Percentiles rank a stretch among this genome's conserved stretches.
phyloP scores from a whole-genome alignment of 2,329 filamentous ascomycete genomes.

The Aspergillus sp. region DNA sequence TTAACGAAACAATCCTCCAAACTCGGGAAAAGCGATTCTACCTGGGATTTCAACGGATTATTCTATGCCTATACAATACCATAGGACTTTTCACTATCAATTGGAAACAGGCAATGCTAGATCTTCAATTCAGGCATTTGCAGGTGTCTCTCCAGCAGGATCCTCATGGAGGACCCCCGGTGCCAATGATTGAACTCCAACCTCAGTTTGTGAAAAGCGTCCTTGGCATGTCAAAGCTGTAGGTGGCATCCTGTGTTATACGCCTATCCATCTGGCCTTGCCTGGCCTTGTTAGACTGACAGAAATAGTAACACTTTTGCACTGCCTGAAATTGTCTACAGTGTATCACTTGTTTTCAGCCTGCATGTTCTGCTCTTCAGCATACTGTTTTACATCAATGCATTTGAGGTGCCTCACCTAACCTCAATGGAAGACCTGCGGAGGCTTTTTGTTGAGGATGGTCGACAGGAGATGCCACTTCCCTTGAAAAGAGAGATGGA shows the following conservation, averaged over 20 bases:
- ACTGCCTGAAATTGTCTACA: slow-evolving; percentile 13
- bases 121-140: slow-evolving; percentile 16
- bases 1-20: slow-evolving; percentile 14
- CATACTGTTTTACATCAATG: slow-evolving; percentile 15
- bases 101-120: slow-evolving; percentile 10
- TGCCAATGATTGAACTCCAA: slow-evolving; percentile 12
- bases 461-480: slow-evolving; percentile 12
- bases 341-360: slow-evolving; percentile 13
- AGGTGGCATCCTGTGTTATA: slow-evolving; percentile 3
- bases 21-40: slow-evolving; percentile 14
- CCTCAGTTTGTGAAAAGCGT: slow-evolving; percentile 15
- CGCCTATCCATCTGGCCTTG: neutral
- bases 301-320: slow-evolving; percentile 12
- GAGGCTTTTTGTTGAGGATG: slow-evolving; percentile 10
- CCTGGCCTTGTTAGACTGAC: slow-evolving; percentile 4
- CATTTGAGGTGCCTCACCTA: slow-evolving; percentile 9
- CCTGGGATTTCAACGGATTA: slow-evolving; percentile 14
- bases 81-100: slow-evolving; percentile 16
- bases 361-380: slow-evolving; percentile 14
- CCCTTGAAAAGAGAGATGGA: slow-evolving; percentile 14
- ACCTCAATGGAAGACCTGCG: slow-evolving; percentile 16
- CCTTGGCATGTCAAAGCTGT: slow-evolving; percentile 16
- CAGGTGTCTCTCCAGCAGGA: slow-evolving; percentile 12
- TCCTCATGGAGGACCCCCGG: slow-evolving; percentile 1
- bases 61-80: slow-evolving; percentile 15